These are phyloP conservation scores for Saussurea involucrata DNA, from an alignment of 129 eudicot genomes.

Conservation along the genomic window DNA sequence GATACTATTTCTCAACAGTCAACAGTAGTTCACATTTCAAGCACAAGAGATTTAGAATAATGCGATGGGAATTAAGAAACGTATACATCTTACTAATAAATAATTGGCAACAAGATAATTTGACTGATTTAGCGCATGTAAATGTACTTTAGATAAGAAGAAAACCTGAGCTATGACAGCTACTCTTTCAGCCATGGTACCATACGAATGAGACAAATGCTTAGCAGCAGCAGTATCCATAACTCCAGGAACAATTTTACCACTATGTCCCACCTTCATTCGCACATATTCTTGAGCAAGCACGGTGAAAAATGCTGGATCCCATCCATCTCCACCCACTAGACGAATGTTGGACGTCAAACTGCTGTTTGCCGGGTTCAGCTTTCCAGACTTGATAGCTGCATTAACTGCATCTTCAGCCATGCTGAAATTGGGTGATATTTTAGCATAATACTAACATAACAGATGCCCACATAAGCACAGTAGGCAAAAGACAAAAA, in stretches of 20 bases:
- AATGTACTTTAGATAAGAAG: background rate
- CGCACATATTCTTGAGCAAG: constrained; percentile 83
- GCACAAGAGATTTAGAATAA: background rate
- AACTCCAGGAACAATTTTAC: constrained; percentile 80
- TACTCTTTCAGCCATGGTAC: constrained; percentile 74
- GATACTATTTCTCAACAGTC: background rate
- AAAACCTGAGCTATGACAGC: constrained; percentile 91
- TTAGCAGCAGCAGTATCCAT: constrained; percentile 95
- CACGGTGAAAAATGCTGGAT: constrained; percentile 70
- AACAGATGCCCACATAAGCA: constrained; percentile 3
- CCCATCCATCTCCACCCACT: constrained; percentile 91
- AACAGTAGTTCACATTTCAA: background rate
- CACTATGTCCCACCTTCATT: constrained; percentile 60
- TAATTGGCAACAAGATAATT: background rate
- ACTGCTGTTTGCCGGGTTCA: constrained; percentile 55
- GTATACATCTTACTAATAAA: background rate
- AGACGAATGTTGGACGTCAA: constrained; percentile 57
- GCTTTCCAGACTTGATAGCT: constrained; percentile 74
- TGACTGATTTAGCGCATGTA: background rate
- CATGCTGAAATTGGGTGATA: constrained; percentile 59
- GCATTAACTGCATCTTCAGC: constrained; percentile 95
- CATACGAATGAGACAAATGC: constrained; percentile 91
- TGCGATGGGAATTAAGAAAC: background rate
- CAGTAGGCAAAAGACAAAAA: background rate
- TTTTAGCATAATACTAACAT: constrained; percentile 12